Base-by-base conservation (phyloP, 768 basidiomycete genomes). In the Kondoa subrosea region DNA sequence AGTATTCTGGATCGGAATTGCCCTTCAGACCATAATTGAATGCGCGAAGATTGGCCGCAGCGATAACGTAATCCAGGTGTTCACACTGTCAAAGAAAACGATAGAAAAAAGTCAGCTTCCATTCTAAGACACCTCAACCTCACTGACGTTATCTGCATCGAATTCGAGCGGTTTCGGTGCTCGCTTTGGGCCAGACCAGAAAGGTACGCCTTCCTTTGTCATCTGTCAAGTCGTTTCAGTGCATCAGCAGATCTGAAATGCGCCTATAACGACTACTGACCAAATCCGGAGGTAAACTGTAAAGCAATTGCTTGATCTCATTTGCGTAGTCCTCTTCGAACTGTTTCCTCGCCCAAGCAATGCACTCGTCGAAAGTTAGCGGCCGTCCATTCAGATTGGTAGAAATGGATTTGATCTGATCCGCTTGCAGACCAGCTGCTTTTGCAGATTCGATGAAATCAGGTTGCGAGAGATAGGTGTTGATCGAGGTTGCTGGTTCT, bases 141-240 rank as follows among this genome's bases (percentile, higher is more conserved):
- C 0, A 79, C 88, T 77, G 75, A 96, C 93, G 74, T 96, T 85
- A 71, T 82, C 85, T 12, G 89, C 83, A 78, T 91, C 82, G 78
- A 97, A 99, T 3, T 80, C 80, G 71, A 99, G 80, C 30, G 93
- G 81, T 62, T 96, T 91, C 15, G 95, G 95, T 4, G 92, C 93
- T 69, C 95, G 84, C 81, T 99, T 99, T 1, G 95, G 95, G 25
- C 92, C 91, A 73, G 90, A 92, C 95, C 95, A 99, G 83, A 99
- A 99, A 14, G 91, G 92, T 73, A 91, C 89, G 3, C 95, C 95
- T 25, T 85, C 87, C 74, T 84, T 89, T 4, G 92, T 91, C 60
- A 79, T 73, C 80, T 80, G 70, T n/a, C 56, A 32, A 16, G 8
- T 27, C 15, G 63, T 12, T 31, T 29, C 59, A 68, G 32, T 15